Evolutionary conservation across 2,329 filamentous ascomycete genomes (phyloP).

Genomic region (Diatrype stigma): DNA sequence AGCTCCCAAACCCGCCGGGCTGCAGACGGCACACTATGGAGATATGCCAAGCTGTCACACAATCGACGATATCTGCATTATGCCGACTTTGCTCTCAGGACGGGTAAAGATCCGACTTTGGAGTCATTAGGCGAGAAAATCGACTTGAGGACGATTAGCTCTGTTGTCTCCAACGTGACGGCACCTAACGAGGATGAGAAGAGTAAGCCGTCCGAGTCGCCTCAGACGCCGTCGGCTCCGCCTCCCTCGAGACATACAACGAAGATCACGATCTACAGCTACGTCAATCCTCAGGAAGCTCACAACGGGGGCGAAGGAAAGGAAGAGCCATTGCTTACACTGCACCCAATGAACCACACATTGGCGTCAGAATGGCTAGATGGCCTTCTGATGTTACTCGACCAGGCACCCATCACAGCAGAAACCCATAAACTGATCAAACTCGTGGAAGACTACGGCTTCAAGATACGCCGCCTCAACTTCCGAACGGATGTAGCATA

Average conservation of each 20-base stretch:
- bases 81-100: slow-evolving; percentile 70
- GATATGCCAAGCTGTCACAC: slow-evolving; percentile 84
- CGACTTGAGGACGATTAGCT: slow-evolving; percentile 82
- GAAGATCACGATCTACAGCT: slow-evolving; percentile 89
- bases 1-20: slow-evolving; percentile 32
- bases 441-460: slow-evolving; percentile 81
- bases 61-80: slow-evolving; percentile 90
- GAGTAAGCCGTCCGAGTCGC: slow-evolving; percentile 38
- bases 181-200: slow-evolving; percentile 49
- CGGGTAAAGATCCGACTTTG: slow-evolving; percentile 62
- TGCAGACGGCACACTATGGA: slow-evolving; percentile 59
- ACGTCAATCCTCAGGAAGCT: slow-evolving; percentile 41
- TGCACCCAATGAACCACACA: slow-evolving; percentile 75
- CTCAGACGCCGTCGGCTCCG: slow-evolving; percentile 30
- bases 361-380: slow-evolving; percentile 96
- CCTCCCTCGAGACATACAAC: slow-evolving; percentile 53
- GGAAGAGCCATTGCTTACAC: slow-evolving; percentile 74
- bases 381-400: slow-evolving; percentile 87
- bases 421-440: slow-evolving; percentile 89
- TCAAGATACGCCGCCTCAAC: slow-evolving; percentile 90
- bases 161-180: slow-evolving; percentile 89
- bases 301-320: slow-evolving; percentile 36
- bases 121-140: slow-evolving; percentile 76
- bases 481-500: slow-evolving; percentile 78
- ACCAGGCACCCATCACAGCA: slow-evolving; percentile 93